Evolutionary conservation across 345 rosid species (phyloP).

Genomic region (Hypericum androsaemum): DNA sequence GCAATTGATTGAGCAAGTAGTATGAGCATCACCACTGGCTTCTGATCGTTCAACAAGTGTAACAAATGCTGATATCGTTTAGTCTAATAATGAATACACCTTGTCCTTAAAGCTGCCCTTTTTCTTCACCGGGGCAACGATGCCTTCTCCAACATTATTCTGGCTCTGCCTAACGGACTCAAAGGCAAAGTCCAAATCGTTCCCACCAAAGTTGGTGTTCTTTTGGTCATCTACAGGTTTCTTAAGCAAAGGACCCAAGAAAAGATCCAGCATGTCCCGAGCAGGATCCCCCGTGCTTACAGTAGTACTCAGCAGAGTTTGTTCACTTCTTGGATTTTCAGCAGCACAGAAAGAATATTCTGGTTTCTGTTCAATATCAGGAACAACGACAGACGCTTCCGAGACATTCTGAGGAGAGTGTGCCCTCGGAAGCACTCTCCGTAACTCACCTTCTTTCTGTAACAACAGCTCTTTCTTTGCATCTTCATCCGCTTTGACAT

Average conservation of each 20-base stretch:
- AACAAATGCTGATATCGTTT: background rate
- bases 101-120: constrained; percentile 43
- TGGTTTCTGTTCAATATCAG: constrained; percentile 6
- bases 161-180: constrained; percentile 13
- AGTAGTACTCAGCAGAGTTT: constrained; percentile 4
- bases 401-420: constrained; percentile 3
- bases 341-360: constrained; percentile 5
- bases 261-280: constrained; percentile 46
- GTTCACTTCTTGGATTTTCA: constrained; percentile 6
- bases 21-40: no score
- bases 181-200: constrained; percentile 11
- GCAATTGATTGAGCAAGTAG: no score
- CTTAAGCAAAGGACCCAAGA: constrained; percentile 46
- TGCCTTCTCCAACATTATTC: constrained; percentile 18
- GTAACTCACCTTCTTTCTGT: constrained; percentile 9
- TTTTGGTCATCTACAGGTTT: constrained; percentile 24
- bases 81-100: constrained; percentile 37
- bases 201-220: constrained; percentile 9
- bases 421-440: constrained; percentile 2
- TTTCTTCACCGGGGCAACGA: constrained; percentile 23
- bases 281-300: constrained; percentile 32
- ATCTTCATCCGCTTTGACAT: constrained; percentile 22
- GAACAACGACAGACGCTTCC: constrained; percentile 11
- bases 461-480: constrained; percentile 6
- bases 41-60: no score